Base-by-base conservation (phyloP, 106 monocot species). In the Narthecium ossifragum region DNA sequence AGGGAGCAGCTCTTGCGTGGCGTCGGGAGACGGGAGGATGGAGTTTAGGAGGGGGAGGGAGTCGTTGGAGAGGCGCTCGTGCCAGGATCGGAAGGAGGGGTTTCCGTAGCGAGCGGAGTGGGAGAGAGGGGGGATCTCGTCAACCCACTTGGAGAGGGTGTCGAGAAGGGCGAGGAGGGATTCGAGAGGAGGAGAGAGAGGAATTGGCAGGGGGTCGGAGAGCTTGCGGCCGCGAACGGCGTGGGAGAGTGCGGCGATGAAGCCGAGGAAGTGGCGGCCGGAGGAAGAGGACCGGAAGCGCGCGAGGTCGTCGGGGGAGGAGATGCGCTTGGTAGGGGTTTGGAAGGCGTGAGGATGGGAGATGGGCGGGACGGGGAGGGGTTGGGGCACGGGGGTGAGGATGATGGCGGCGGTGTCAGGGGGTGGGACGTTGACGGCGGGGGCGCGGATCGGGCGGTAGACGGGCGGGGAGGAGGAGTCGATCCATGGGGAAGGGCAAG, bases 351-450 rank as follows among this genome's bases (percentile, higher is more conserved):
- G 72, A 17, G 83, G 78, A 12, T 63, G 70, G 54, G 67, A 23
- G 53, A 70, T 48, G 31, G 63, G 8, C 22, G 81, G 84, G 33
- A 87, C 79, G 31, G 90, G 72, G 51, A 83, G 76, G 64, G 92
- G 88, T 6, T 81, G 84, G 7, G 98, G 98, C 26, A 87, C 87
- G 15, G 98, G 90, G 24, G 84, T 20, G 52, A 84, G 86, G 71
- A 90, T 67, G 66, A 98, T 91, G 46, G 87, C 60, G 32, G 46
- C 58, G 64, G 86, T 68, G 49, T 78, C 70, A 53, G 73, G 72
- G 11, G 96, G 67, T 4, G 96, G 90, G 45, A 83, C 78, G 74
- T 96, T 96, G 71, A 96, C 74, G 6, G 96, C 96, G 0, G 96
- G 90, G 22, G 72, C 78, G 18, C 86, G 83, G 70, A 90, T 83